These are phyloP conservation scores for Ichthyophthirius multifiliis DNA, from an alignment of 169 alveolate genomes.

Conservation along the genomic window DNA sequence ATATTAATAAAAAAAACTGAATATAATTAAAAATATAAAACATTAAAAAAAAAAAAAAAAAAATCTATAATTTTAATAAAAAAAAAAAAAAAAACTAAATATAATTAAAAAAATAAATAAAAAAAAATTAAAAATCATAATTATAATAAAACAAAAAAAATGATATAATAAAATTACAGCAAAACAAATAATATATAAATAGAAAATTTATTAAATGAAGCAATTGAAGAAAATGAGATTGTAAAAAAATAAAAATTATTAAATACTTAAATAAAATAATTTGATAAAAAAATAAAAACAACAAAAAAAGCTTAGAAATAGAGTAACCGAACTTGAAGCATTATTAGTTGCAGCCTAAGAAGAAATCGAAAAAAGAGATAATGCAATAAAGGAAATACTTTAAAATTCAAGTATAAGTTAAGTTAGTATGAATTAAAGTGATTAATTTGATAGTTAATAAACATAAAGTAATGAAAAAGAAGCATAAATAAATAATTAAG, in stretches of 20 bases:
- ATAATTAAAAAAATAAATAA: neutral
- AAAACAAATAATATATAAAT: neutral
- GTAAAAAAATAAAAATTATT: neutral
- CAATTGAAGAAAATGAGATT: slow-evolving; percentile 7
- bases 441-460: too few species aligned
- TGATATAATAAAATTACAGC: neutral
- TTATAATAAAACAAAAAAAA: slow-evolving; percentile 1
- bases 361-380: neutral
- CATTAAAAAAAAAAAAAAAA: too few species aligned
- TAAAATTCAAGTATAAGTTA: too few species aligned
- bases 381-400: neutral
- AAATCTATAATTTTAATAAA: too few species aligned
- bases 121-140: neutral
- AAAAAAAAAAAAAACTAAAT: neutral
- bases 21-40: too few species aligned
- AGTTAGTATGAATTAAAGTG: too few species aligned
- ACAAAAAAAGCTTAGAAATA: neutral
- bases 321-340: neutral
- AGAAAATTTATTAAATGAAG: slow-evolving; percentile 1
- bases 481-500: too few species aligned
- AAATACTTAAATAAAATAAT: neutral
- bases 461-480: too few species aligned
- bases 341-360: slow-evolving; percentile 4
- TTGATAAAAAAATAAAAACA: neutral
- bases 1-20: too few species aligned